These are phyloP conservation scores for Trichoderma citrinoviride DNA, from an alignment of 2,329 filamentous ascomycete species.

Conservation along the genomic window DNA sequence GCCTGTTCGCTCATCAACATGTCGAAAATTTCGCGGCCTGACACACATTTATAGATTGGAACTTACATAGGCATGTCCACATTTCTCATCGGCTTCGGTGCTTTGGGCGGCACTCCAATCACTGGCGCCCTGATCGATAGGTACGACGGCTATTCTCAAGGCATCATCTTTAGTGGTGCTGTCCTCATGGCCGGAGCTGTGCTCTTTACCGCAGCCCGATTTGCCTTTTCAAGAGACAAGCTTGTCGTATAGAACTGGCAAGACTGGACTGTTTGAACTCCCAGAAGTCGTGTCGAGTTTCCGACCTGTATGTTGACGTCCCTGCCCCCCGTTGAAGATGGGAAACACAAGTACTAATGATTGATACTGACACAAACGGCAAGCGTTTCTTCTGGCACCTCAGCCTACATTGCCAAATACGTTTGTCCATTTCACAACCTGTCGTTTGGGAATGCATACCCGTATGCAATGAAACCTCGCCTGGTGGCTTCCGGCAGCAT, in stretches of 20 bases:
- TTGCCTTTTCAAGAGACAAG: background rate
- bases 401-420: no score
- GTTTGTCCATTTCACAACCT: no score
- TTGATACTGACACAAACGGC: background rate
- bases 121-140: conserved; percentile 1
- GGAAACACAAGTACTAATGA: background rate
- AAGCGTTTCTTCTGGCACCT: no score
- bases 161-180: conserved; percentile 4
- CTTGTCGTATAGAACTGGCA: background rate
- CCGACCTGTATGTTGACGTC: background rate
- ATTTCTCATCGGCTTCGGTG: conserved; percentile 1
- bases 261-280: background rate
- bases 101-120: background rate
- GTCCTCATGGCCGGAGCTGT: background rate
- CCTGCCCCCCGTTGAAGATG: background rate
- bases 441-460: no score
- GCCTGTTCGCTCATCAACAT: background rate
- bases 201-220: background rate
- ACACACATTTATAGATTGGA: background rate
- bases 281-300: background rate
- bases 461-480: background rate
- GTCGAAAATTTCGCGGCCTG: background rate
- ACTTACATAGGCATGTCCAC: conserved; percentile 5
- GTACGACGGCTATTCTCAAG: background rate
- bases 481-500: background rate